Evolutionary conservation across 805 yeast genomes (phyloP).

Genomic region (Metschnikowia picachoensis): DNA sequence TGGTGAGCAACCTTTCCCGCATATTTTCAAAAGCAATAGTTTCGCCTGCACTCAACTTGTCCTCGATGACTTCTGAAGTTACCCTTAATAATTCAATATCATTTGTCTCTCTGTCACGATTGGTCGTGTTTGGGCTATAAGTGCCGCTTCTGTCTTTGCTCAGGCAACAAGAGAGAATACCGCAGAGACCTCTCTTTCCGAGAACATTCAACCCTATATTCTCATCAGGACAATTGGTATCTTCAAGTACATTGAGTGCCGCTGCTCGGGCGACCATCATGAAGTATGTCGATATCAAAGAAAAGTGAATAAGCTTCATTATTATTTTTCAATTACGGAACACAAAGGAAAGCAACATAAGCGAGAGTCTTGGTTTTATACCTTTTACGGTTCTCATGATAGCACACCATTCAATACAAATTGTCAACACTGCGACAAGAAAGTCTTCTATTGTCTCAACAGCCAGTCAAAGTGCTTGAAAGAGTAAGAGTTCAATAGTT

Average conservation of each 20-base stretch:
- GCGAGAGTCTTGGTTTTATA: too few species aligned
- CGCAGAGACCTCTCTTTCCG: not conserved
- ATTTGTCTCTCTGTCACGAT: not conserved
- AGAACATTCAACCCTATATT: not conserved
- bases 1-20: slow-evolving; percentile 2
- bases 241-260: too few species aligned
- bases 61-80: slow-evolving; percentile 2
- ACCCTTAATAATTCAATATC: not conserved
- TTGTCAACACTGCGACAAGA: too few species aligned
- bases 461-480: not conserved
- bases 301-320: too few species aligned
- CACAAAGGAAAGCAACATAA: too few species aligned
- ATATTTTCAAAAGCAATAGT: not conserved
- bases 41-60: not conserved
- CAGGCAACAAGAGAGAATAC: not conserved
- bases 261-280: too few species aligned
- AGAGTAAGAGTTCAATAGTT: not conserved
- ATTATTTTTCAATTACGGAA: too few species aligned
- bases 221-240: not conserved
- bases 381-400: too few species aligned
- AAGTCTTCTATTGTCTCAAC: too few species aligned
- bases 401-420: too few species aligned
- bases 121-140: not conserved
- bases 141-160: not conserved
- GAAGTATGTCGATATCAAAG: too few species aligned